Evolutionary conservation across 306 rosid species (phyloP).

Genomic region (Trichosanthes truncata): DNA sequence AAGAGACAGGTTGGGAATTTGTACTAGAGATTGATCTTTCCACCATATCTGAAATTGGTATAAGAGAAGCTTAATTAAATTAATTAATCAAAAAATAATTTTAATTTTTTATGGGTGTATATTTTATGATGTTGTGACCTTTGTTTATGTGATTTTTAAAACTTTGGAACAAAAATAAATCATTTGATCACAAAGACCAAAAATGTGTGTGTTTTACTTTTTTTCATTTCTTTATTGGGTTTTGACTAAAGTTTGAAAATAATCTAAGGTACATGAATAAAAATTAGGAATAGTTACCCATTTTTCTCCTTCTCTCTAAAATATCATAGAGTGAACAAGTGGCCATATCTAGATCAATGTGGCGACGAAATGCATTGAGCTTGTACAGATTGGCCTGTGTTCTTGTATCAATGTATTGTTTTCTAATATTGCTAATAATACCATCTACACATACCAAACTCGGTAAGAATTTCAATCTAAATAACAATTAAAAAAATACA

Average conservation of each 20-base stretch:
- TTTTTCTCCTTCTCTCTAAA: neutral
- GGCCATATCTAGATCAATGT: neutral
- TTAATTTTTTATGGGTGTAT: too few relatives aligned
- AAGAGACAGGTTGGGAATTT: neutral
- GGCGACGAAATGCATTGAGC: neutral
- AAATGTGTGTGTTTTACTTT: too few relatives aligned
- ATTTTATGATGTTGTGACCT: too few relatives aligned
- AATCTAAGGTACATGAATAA: too few relatives aligned
- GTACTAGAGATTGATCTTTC: neutral
- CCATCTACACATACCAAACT: neutral
- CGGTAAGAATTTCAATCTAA: neutral
- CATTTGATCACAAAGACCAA: neutral
- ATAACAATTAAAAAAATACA: neutral
- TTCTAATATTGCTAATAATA: conserved; percentile 3
- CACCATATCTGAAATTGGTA: neutral
- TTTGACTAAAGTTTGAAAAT: too few relatives aligned
- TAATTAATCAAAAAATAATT: too few relatives aligned
- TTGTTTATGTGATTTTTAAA: too few relatives aligned
- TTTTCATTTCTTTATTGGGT: too few relatives aligned
- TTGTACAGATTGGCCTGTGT: neutral
- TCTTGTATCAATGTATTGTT: neutral
- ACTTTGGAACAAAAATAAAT: too few relatives aligned
- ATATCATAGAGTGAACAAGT: neutral
- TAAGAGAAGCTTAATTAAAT: neutral
- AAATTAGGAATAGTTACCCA: neutral